A percentile compares a stretch with the other conserved stretches of the same genome.
Conservation (phyloP, 2,329 filamentous ascomycete genomes). For the Trichoderma semiorbis region DNA sequence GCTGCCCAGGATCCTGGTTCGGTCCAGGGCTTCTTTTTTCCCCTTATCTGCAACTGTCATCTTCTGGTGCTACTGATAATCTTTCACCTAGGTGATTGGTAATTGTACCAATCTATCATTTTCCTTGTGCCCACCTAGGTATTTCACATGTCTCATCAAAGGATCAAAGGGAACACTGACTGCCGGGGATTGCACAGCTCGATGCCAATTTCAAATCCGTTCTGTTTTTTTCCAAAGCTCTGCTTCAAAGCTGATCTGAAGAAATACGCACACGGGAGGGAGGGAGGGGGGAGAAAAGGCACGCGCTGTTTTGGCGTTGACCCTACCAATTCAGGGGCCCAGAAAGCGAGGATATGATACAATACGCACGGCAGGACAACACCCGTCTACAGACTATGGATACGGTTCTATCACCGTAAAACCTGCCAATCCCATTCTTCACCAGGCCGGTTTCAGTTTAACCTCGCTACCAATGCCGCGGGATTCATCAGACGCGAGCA, state of each 20-base stretch:
- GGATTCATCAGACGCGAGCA: background rate
- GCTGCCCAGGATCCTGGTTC: background rate
- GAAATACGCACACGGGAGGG: background rate
- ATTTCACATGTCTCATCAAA: background rate
- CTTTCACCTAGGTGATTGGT: background rate
- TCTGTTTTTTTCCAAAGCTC: background rate
- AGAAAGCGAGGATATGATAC: background rate
- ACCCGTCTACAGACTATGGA: background rate
- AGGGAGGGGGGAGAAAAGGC: background rate
- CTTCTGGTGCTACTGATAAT: background rate
- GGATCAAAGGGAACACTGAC: background rate
- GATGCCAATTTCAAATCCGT: background rate
- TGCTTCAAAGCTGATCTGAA: background rate
- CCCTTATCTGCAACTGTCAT: background rate
- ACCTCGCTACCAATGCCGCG: conserved; percentile 7
- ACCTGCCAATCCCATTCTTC: background rate
- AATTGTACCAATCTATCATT: background rate
- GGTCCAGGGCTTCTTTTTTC: background rate
- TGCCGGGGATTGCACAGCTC: background rate
- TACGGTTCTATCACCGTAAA: background rate
- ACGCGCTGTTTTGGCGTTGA: background rate
- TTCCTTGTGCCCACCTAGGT: background rate
- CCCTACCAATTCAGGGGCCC: conserved; percentile 2
- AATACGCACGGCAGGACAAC: background rate
- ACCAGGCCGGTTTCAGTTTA: background rate